These are phyloP conservation scores for Aureobasidium vineae DNA, from an alignment of 2,329 filamentous ascomycete species.

Conservation along the genomic window DNA sequence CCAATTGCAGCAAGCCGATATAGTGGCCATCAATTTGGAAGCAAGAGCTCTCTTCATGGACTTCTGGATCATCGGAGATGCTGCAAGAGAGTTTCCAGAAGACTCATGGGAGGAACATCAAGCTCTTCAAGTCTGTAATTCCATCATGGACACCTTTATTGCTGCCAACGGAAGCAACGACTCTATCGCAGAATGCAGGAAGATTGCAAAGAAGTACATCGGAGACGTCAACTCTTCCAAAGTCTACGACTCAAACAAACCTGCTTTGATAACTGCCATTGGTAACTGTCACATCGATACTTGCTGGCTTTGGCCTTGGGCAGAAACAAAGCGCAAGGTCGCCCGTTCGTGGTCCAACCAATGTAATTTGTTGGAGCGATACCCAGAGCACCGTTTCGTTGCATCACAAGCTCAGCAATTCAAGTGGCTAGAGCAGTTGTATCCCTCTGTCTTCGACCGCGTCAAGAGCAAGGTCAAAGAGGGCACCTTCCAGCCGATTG, in stretches of 20 bases:
- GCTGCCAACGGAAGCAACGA: constrained; percentile 68
- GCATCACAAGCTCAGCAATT: constrained; percentile 96
- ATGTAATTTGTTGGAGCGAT: constrained; percentile 90
- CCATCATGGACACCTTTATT: constrained; percentile 88
- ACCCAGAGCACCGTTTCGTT: constrained; percentile 88
- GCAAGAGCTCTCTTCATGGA: constrained; percentile 83
- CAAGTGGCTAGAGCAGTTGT: constrained; percentile 91
- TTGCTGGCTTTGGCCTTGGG: constrained; percentile 98
- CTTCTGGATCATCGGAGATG: constrained; percentile 94
- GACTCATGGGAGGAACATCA: constrained; percentile 88
- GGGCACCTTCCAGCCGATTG: constrained; percentile 89
- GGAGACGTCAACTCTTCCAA: constrained; percentile 78
- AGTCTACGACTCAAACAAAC: constrained; percentile 74
- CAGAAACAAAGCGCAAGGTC: constrained; percentile 95
- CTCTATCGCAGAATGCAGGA: constrained; percentile 73
- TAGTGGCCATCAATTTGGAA: constrained; percentile 83
- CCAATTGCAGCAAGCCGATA: constrained; percentile 71
- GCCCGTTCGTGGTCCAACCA: constrained; percentile 96
- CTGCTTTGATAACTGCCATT: constrained; percentile 79
- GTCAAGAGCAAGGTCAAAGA: constrained; percentile 90
- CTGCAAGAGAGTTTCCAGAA: constrained; percentile 82
- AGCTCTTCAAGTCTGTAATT: constrained; percentile 77
- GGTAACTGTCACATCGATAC: constrained; percentile 98
- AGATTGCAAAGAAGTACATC: constrained; percentile 79
- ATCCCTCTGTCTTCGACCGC: constrained; percentile 83